These are phyloP conservation scores for Psilocybe sp. DNA, from an alignment of 768 basidiomycete species.

Conservation along the genomic window DNA sequence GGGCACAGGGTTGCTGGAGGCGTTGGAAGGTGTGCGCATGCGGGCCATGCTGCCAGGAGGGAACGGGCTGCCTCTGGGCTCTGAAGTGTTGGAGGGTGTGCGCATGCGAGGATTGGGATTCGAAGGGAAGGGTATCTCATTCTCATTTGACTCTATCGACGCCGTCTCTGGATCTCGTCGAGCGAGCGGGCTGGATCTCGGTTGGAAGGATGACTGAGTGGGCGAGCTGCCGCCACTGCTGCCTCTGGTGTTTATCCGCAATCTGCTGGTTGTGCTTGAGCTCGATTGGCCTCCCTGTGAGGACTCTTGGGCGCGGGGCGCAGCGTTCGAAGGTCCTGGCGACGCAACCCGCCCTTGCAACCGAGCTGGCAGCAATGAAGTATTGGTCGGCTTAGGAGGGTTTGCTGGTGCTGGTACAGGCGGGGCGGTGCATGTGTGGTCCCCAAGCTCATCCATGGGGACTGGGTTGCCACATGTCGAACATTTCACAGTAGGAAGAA, in stretches of 20 bases:
- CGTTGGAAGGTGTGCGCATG: constrained; percentile 10
- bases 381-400: constrained; percentile 34
- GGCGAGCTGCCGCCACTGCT: constrained; percentile 14
- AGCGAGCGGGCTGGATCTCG: constrained; percentile 36
- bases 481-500: constrained; percentile 83
- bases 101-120: constrained; percentile 7
- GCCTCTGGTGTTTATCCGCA: constrained; percentile 28
- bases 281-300: constrained; percentile 22
- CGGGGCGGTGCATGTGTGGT: constrained; percentile 66
- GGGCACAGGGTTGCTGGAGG: not conserved
- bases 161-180: constrained; percentile 12
- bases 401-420: constrained; percentile 40
- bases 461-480: constrained; percentile 73
- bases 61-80: constrained; percentile 4
- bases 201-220: constrained; percentile 23
- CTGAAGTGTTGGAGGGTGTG: constrained; percentile 6
- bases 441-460: constrained; percentile 68
- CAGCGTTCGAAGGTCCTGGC: constrained; percentile 7
- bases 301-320: constrained; percentile 5
- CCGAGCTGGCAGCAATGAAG: constrained; percentile 47
- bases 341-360: constrained; percentile 43
- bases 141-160: too few species aligned
- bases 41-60: not conserved
- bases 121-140: constrained; percentile 8
- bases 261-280: constrained; percentile 21